These are phyloP conservation scores for Pistacia vera DNA, from an alignment of 345 rosid genomes.

Conservation along the genomic window DNA sequence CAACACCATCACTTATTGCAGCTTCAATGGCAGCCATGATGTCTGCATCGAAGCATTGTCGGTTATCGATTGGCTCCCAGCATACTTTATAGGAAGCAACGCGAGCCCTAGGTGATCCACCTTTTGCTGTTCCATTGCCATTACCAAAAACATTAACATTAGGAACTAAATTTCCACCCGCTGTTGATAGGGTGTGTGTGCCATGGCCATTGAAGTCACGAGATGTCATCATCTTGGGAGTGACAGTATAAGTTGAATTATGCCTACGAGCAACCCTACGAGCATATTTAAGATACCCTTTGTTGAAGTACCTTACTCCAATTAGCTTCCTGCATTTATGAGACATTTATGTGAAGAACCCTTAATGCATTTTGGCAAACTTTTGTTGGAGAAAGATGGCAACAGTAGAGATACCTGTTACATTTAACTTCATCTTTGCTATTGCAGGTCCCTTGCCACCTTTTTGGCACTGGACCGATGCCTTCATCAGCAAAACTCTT, in stretches of 20 bases:
- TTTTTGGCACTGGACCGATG: conserved; percentile 29
- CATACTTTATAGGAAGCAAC: conserved; percentile 52
- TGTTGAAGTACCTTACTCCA: conserved; percentile 39
- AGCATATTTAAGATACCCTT: conserved; percentile 13
- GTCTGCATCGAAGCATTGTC: conserved; percentile 37
- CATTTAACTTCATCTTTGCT: too few species aligned
- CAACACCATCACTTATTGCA: conserved; percentile 50
- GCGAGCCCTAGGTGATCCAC: conserved; percentile 51
- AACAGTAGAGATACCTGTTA: too few species aligned
- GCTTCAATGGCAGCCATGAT: conserved; percentile 40
- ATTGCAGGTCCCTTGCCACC: conserved; percentile 23
- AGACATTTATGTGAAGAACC: too few species aligned
- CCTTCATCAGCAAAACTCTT: conserved; percentile 38
- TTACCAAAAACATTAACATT: conserved; percentile 28
- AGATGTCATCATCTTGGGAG: not conserved
- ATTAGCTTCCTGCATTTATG: conserved; percentile 42
- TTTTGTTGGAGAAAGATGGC: too few species aligned
- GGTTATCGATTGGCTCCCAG: conserved; percentile 10
- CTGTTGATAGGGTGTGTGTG: conserved; percentile 48
- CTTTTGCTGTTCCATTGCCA: conserved; percentile 37
- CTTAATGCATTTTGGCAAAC: too few species aligned
- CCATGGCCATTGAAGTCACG: conserved; percentile 50
- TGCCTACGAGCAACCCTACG: not conserved
- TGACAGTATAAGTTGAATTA: not conserved
- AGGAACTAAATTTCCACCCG: conserved; percentile 36